A percentile compares a stretch with the other conserved stretches of the same genome.
These are phyloP conservation scores for Pseudopyricularia cyperi DNA, from an alignment of 2,329 filamentous ascomycete species.

Conservation along the genomic window DNA sequence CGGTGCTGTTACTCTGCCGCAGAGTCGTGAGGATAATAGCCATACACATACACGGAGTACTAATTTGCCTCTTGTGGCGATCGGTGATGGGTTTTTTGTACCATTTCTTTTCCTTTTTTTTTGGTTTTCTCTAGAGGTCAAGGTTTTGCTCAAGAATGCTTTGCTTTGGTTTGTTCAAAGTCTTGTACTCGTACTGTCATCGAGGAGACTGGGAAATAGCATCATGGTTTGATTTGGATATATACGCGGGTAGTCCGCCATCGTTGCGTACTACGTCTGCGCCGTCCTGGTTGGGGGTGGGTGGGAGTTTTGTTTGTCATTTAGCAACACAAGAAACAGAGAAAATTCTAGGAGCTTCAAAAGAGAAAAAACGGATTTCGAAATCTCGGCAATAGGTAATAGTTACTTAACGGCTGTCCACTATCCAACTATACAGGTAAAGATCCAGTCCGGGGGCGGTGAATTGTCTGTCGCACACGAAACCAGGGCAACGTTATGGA, in stretches of 20 bases:
- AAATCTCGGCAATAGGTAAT: conserved; percentile 1
- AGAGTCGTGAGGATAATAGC: not conserved
- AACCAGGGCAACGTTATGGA: not conserved
- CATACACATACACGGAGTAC: not conserved
- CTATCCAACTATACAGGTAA: too few relatives aligned
- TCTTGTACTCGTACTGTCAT: too few relatives aligned
- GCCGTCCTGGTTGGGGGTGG: too few relatives aligned
- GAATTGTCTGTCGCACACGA: not conserved
- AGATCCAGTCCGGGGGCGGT: not conserved
- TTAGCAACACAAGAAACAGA: too few relatives aligned
- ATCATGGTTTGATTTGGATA: too few relatives aligned
- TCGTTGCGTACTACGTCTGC: too few relatives aligned
- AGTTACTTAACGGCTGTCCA: not conserved
- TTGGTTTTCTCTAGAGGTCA: not conserved
- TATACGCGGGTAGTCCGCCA: too few relatives aligned
- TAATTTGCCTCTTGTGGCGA: not conserved
- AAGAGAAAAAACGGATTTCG: not conserved
- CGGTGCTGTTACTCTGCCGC: not conserved
- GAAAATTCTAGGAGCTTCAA: not conserved
- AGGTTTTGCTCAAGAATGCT: not conserved
- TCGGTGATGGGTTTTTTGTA: not conserved
- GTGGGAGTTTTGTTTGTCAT: too few relatives aligned
- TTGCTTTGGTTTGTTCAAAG: too few relatives aligned
- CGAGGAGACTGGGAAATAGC: too few relatives aligned
- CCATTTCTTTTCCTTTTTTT: not conserved